Evolutionary conservation across 2,329 filamentous ascomycete genomes (phyloP).

Genomic region (Fusarium praegraminearum): DNA sequence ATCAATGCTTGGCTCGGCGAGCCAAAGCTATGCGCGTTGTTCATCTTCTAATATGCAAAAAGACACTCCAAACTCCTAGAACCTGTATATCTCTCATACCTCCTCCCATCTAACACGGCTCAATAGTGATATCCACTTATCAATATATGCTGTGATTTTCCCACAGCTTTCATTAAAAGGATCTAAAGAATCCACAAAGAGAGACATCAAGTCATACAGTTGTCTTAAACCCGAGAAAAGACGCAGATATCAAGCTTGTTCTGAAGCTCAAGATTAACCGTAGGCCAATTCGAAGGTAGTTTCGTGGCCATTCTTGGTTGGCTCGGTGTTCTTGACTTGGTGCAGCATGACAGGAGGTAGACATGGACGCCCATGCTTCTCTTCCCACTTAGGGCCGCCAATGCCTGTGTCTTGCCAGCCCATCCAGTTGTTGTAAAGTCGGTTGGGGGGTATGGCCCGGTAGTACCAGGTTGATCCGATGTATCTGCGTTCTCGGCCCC

Average conservation of each 20-base stretch:
- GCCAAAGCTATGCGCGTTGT: conserved; percentile 1
- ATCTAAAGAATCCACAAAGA: conserved; percentile 11
- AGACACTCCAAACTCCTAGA: conserved; percentile 33
- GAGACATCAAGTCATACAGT: conserved; percentile 20
- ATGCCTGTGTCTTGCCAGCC: conserved; percentile 68
- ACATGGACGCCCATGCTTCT: conserved; percentile 66
- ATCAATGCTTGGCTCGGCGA: background rate
- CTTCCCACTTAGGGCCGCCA: conserved; percentile 69
- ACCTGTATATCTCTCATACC: conserved; percentile 44
- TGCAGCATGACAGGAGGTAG: conserved; percentile 70
- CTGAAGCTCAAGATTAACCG: conserved; percentile 47
- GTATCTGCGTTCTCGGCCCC: conserved; percentile 69
- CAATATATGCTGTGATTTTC: conserved; percentile 34
- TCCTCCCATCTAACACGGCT: conserved; percentile 30
- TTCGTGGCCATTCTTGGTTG: conserved; percentile 60
- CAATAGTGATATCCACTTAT: conserved; percentile 35
- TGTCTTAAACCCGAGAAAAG: background rate
- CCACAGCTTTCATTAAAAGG: conserved; percentile 11
- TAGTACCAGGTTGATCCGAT: conserved; percentile 72
- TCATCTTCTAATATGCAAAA: conserved; percentile 20
- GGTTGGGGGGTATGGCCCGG: conserved; percentile 67
- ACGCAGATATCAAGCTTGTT: background rate
- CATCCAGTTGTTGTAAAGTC: conserved; percentile 73
- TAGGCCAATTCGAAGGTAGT: conserved; percentile 55
- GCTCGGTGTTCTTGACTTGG: conserved; percentile 69